Base-by-base conservation (phyloP, 805 yeast species). In the Kodamaea restingae region DNA sequence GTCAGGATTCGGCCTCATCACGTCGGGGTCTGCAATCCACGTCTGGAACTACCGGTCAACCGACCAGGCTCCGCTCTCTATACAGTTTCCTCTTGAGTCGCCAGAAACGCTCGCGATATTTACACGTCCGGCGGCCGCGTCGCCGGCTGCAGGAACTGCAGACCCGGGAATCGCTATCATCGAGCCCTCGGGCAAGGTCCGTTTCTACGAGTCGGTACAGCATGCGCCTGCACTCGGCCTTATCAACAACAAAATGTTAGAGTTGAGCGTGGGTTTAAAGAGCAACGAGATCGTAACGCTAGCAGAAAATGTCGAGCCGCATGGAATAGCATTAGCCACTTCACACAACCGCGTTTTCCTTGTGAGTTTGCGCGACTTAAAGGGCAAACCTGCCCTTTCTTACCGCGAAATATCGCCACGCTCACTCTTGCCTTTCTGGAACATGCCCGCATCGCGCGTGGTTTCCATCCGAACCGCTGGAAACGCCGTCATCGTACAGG, bases 111-210 rank as follows among this genome's bases (percentile, higher is more conserved):
- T 80, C 40, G 85, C 84, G 1, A 67, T 74, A 4, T 57, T 85
- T 26, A 76, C 85, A 1, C 54, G 70, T 8, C 81, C 91, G 3
- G 59, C 77, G 5, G 78, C 80, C 2, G 57, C 67, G 11, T 46
- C 56, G 21, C 50, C 51, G 27, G n/a, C n/a, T n/a, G n/a, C n/a
- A n/a, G n/a, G n/a, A n/a, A n/a, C n/a, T n/a, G n/a, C n/a, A n/a
- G 75, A 71, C 47, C 91, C 95, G 0, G 96, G 96, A 7, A 60
- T 88, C 28, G 79, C 84, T 5, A 73, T 82, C 4, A 68, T 86
- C 15, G 66, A 81, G 1, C 55, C 67, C 14, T 50, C 77, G 0
- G 95, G 96, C 0, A 53, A 58, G 14, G 59, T 84, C 35, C 71
- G 73, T 18, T 88, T 81, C 58, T 84, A 82, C 64, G 95, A 86